Conservation (phyloP, 805 yeast genomes). For the Yamadazyma olivae region DNA sequence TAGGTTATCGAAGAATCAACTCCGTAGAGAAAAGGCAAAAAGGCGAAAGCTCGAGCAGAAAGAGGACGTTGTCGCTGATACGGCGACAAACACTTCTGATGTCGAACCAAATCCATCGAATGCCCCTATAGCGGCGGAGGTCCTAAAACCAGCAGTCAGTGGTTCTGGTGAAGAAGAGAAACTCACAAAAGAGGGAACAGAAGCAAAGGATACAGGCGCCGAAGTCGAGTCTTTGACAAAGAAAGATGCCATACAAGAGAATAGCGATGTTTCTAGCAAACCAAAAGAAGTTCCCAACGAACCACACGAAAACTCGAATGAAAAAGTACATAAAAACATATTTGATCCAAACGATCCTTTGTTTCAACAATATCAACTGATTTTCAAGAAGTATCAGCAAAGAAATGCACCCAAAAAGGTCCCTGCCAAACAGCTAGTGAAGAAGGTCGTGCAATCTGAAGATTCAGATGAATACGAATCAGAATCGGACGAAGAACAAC, state of each 20-base stretch:
- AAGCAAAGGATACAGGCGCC: background rate
- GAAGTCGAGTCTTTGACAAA: background rate
- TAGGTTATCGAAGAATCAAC: slow-evolving; percentile 48
- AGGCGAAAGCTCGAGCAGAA: slow-evolving; percentile 24
- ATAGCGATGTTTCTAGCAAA: background rate
- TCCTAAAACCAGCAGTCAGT: background rate
- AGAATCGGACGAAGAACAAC: slow-evolving; percentile 14
- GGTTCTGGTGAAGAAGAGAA: background rate
- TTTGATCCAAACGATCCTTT: slow-evolving; percentile 8
- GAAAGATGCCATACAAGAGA: background rate
- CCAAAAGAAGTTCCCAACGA: background rate
- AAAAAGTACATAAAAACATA: background rate
- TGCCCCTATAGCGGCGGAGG: background rate
- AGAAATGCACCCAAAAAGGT: background rate
- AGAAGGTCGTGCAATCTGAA: slow-evolving; percentile 5
- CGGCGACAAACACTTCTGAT: background rate
- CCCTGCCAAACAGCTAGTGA: background rate
- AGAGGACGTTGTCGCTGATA: background rate
- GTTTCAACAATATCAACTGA: slow-evolving; percentile 17
- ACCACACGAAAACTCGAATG: background rate
- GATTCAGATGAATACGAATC: slow-evolving; percentile 18
- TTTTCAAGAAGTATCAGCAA: slow-evolving; percentile 12
- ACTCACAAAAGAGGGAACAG: background rate
- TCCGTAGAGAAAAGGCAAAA: slow-evolving; percentile 47
- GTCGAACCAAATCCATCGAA: too few species aligned